These are phyloP conservation scores for Apostasia shenzhenica DNA, from an alignment of 106 monocot species.

Conservation along the genomic window DNA sequence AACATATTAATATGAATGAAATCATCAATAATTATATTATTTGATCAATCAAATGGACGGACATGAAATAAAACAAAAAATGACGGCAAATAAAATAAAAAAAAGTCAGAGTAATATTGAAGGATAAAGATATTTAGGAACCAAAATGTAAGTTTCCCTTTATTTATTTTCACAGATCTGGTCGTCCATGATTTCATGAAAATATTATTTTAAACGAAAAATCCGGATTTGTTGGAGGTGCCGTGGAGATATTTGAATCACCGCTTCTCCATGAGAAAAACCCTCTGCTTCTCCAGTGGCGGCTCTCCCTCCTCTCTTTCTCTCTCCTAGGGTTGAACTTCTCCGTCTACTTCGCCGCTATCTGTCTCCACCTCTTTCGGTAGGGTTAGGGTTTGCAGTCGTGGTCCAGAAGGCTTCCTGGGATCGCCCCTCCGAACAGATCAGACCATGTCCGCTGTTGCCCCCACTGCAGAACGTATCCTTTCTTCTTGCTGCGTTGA, in stretches of 20 bases:
- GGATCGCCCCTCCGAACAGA: neutral
- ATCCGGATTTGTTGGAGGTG: constrained; percentile 7
- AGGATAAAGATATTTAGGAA: too few relatives aligned
- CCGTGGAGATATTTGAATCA: constrained; percentile 57
- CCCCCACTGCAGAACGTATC: constrained; percentile 54
- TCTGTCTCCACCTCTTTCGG: neutral
- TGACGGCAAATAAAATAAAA: too few relatives aligned
- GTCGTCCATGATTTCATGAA: too few relatives aligned
- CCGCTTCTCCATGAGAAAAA: constrained; percentile 22
- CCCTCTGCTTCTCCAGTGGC: constrained; percentile 17
- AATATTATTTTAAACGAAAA: neutral
- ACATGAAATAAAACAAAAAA: too few relatives aligned
- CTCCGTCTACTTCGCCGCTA: neutral
- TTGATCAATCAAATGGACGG: too few relatives aligned
- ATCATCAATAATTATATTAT: too few relatives aligned
- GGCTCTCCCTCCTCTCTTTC: constrained; percentile 17
- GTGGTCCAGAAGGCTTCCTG: neutral
- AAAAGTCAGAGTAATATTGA: too few relatives aligned
- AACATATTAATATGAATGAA: too few relatives aligned
- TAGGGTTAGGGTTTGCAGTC: neutral
- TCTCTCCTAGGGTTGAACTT: constrained; percentile 36
- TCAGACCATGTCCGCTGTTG: constrained; percentile 44
- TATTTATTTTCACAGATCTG: too few relatives aligned
- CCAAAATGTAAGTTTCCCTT: too few relatives aligned
- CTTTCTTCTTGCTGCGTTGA: constrained; percentile 3